phyloP scores from a whole-genome alignment of 2,329 filamentous ascomycete genomes.

The Magnaporthales sp. region DNA sequence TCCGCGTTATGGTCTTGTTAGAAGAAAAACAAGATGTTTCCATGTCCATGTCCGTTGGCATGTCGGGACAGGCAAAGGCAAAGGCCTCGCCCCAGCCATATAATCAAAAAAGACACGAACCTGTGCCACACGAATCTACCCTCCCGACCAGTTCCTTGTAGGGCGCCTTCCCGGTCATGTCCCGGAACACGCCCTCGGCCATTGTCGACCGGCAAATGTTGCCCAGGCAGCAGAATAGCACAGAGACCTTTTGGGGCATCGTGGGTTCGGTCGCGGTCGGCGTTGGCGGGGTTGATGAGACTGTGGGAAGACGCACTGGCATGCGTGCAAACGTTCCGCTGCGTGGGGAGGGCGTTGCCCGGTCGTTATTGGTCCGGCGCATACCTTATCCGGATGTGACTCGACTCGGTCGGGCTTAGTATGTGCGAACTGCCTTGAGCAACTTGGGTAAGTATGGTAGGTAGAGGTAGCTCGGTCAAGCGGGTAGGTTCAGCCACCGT shows the following conservation, averaged over 20 bases:
- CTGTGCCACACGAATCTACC: slow-evolving; percentile 86
- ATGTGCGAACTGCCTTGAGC: too few species aligned
- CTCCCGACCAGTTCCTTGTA: slow-evolving; percentile 51
- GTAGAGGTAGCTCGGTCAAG: background rate
- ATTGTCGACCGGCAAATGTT: slow-evolving; percentile 95
- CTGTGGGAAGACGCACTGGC: background rate
- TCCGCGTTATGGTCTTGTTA: background rate
- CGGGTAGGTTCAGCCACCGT: background rate
- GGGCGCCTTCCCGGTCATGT: slow-evolving; percentile 52
- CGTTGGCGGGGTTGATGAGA: background rate
- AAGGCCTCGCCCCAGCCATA: background rate
- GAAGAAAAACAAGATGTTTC: too few species aligned
- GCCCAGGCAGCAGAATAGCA: slow-evolving; percentile 92
- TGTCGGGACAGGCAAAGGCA: background rate
- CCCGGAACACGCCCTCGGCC: slow-evolving; percentile 88
- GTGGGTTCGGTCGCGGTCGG: background rate
- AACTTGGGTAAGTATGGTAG: background rate
- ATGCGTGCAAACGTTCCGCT: background rate
- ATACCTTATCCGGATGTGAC: background rate
- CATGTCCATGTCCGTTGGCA: background rate
- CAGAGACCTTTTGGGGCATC: slow-evolving; percentile 38
- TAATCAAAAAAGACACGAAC: slow-evolving; percentile 19
- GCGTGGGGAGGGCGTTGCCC: background rate
- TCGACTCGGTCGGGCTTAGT: background rate
- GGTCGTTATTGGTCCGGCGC: background rate